Conservation (phyloP, 1,284 basidiomycete genomes). For the Fistulinella staudtii region DNA sequence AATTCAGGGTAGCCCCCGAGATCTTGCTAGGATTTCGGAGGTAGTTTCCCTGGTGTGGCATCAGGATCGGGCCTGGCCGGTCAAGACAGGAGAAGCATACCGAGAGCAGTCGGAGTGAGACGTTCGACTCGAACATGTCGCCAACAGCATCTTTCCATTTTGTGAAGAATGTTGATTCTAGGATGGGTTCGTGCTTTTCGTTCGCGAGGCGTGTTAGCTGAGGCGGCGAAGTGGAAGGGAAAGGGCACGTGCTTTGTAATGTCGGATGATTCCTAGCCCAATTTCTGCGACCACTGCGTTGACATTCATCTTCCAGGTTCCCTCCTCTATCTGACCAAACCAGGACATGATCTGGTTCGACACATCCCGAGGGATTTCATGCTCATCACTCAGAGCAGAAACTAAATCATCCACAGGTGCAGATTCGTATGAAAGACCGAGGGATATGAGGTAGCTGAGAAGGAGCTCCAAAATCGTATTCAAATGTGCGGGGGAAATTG, state of each 20-base stretch:
- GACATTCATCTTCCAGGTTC: slow-evolving; percentile 63
- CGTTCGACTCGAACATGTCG: slow-evolving; percentile 61
- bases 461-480: slow-evolving; percentile 68
- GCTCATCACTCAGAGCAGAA: slow-evolving; percentile 61
- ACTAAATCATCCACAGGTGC: slow-evolving; percentile 53
- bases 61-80: neutral
- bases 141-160: slow-evolving; percentile 73
- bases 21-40: slow-evolving; percentile 40
- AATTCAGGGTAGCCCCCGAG: slow-evolving; percentile 40
- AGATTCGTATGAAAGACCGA: slow-evolving; percentile 45
- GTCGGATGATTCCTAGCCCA: slow-evolving; percentile 66
- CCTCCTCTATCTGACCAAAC: slow-evolving; percentile 64
- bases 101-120: slow-evolving; percentile 59
- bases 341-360: slow-evolving; percentile 70
- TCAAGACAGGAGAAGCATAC: slow-evolving; percentile 40
- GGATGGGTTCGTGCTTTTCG: slow-evolving; percentile 53
- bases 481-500: slow-evolving; percentile 64
- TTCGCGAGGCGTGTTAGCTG: too few species aligned
- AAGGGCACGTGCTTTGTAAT: slow-evolving; percentile 49
- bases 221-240: too few species aligned
- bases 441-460: slow-evolving; percentile 64
- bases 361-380: slow-evolving; percentile 64
- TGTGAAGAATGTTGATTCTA: slow-evolving; percentile 50
- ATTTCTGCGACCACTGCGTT: slow-evolving; percentile 58
- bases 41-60: slow-evolving; percentile 65